phyloP scores from a whole-genome alignment of 306 rosid species.

The Fagus crenata region DNA sequence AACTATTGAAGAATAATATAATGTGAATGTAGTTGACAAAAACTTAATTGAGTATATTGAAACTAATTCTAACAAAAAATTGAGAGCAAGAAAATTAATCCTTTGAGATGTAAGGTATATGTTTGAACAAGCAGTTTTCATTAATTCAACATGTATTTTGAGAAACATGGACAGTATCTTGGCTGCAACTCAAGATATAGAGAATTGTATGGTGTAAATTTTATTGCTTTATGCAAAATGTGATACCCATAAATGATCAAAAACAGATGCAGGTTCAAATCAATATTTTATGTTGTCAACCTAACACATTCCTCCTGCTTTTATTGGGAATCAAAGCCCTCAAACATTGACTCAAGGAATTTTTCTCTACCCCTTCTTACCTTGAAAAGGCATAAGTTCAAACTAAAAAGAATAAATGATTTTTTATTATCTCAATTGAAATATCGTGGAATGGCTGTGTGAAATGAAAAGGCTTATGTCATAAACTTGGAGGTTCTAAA shows the following conservation, averaged over 20 bases:
- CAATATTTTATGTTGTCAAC: not conserved
- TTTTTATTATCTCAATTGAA: no score
- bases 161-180: not conserved
- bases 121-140: not conserved
- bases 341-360: no score
- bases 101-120: not conserved
- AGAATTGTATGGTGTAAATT: not conserved
- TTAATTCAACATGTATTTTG: not conserved
- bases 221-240: not conserved
- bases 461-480: not conserved
- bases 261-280: slow-evolving; percentile 1
- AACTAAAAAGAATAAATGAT: no score
- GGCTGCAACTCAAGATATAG: not conserved
- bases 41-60: not conserved
- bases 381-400: no score
- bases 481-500: not conserved
- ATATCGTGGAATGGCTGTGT: not conserved
- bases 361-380: no score
- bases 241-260: no score
- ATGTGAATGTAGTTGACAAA: no score
- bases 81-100: not conserved
- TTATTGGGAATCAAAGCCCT: not conserved
- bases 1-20: no score
- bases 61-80: not conserved
- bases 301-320: not conserved